These are phyloP conservation scores for Suillus variegatus DNA, from an alignment of 768 basidiomycete species.

Conservation along the genomic window DNA sequence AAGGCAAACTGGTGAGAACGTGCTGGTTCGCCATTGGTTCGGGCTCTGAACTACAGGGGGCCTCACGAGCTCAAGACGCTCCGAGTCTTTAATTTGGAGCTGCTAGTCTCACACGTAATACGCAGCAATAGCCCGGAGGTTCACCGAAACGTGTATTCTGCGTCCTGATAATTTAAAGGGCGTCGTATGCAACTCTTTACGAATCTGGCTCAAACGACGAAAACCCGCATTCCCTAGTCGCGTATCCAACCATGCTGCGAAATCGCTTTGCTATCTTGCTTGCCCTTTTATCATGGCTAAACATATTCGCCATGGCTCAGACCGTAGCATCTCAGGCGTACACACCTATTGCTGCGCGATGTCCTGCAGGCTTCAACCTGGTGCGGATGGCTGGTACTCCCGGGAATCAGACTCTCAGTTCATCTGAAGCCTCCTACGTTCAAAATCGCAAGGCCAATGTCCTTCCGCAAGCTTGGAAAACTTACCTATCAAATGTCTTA, in stretches of 20 bases:
- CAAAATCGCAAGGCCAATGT: slow-evolving; percentile 33
- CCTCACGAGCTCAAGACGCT: neutral
- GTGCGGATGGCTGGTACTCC: slow-evolving; percentile 30
- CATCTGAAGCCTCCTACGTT: slow-evolving; percentile 39
- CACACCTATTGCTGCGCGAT: slow-evolving; percentile 20
- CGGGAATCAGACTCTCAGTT: slow-evolving; percentile 35
- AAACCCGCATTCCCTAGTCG: neutral
- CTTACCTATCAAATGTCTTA: slow-evolving; percentile 41
- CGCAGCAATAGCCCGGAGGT: too few relatives aligned
- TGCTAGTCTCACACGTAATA: neutral
- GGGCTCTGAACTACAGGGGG: neutral
- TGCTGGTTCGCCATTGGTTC: neutral
- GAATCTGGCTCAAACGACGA: neutral
- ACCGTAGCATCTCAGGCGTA: slow-evolving; percentile 27
- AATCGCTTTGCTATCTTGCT: slow-evolving; percentile 7
- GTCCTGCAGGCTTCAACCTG: slow-evolving; percentile 26
- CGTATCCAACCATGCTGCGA: neutral
- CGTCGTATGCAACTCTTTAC: neutral
- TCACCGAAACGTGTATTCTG: neutral
- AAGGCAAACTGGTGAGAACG: neutral
- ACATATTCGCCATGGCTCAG: slow-evolving; percentile 18
- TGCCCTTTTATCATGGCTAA: slow-evolving; percentile 4
- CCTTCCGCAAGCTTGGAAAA: slow-evolving; percentile 40
- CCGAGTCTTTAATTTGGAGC: neutral
- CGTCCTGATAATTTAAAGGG: neutral